Percentiles rank a stretch among this genome's conserved stretches.
phyloP scores from a whole-genome alignment of 2,329 filamentous ascomycete species.

The Massarina eburnea region DNA sequence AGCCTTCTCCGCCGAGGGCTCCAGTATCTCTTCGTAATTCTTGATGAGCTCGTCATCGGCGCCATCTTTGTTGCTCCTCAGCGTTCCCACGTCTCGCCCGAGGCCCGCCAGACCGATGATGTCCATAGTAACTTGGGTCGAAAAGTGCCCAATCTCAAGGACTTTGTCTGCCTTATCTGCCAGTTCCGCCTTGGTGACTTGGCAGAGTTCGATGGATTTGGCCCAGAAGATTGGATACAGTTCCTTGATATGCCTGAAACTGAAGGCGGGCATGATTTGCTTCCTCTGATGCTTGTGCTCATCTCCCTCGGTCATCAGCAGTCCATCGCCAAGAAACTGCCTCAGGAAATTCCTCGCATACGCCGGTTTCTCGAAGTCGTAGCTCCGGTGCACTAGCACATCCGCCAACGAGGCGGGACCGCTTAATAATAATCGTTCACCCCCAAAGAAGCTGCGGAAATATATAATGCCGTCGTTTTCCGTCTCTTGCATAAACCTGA shows the following conservation, averaged over 20 bases:
- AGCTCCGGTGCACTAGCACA: slow-evolving; percentile 55
- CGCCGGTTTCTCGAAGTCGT: slow-evolving; percentile 57
- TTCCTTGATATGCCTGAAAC: slow-evolving; percentile 82
- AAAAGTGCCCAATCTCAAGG: slow-evolving; percentile 47
- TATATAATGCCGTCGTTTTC: slow-evolving; percentile 46
- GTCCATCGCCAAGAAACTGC: slow-evolving; percentile 53
- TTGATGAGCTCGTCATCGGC: slow-evolving; percentile 46
- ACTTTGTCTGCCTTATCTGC: slow-evolving; percentile 42
- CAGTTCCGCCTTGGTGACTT: slow-evolving; percentile 60
- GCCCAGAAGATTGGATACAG: slow-evolving; percentile 83
- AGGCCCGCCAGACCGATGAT: slow-evolving; percentile 51
- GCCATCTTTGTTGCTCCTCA: slow-evolving; percentile 46
- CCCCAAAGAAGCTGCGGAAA: slow-evolving; percentile 43
- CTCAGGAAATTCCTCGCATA: slow-evolving; percentile 48
- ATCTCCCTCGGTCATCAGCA: slow-evolving; percentile 54
- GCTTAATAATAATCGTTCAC: slow-evolving; percentile 42
- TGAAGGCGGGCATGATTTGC: slow-evolving; percentile 78
- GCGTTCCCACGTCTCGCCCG: slow-evolving; percentile 46
- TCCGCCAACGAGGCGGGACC: slow-evolving; percentile 50
- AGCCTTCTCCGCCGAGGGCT: slow-evolving; percentile 52
- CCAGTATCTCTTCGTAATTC: slow-evolving; percentile 48
- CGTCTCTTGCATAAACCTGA: slow-evolving; percentile 41
- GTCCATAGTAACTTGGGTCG: slow-evolving; percentile 49
- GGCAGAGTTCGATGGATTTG: slow-evolving; percentile 69
- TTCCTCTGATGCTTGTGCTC: slow-evolving; percentile 63